Base-by-base conservation (phyloP, 192 early-diverging fungal genomes). In the Linnemannia schmuckeri region DNA sequence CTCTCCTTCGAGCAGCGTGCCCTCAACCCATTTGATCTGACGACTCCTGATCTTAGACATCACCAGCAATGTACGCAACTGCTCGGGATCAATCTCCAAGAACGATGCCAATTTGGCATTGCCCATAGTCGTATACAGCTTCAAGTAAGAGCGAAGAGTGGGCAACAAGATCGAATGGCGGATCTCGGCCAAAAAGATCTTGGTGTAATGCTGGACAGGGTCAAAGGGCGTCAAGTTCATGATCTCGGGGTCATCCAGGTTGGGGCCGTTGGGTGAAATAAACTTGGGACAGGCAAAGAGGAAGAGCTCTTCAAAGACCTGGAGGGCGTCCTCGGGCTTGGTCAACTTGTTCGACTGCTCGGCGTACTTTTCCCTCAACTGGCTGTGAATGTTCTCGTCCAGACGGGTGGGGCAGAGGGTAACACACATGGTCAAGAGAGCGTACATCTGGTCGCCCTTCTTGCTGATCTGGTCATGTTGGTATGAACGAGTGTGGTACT, bases 361-460 rank as follows among this genome's bases (percentile, higher is more conserved):
- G 27, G 94, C 96, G 88, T 97, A 96, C 92, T 98, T 98, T 82
- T 99, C 98, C 82, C 96, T 93, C 79, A 99, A 82, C 44, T 93
- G 85, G 66, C 89, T 92, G 92, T 99, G 97, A 78, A 98, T 96
- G 88, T 94, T 94, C 86, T 99, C 98, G 90, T 99, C 98, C 46
- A 99, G 90, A n/a, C 97, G 94, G 55, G 95, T 95, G 24, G 98
- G 98, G 82, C 95, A 97, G 72, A 99, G 91, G 22, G 97, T 93
- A 40, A 99, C 94, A 78, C 96, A 97, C 71, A 98, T 94, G 61
- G 97, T 93, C 66, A 99, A 91, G 22, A 99, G 91, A 3, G 96
- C 96, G 89, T 98, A 98, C 95, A 98, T 99, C 87, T 98, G 97
- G 72, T 98, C 98, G 80, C 94, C 94, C 91, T 96, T 97, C 88